Percentiles rank a stretch among this genome's conserved stretches.
phyloP scores from a whole-genome alignment of 495 filamentous ascomycete species.

The Clavariopsis aquatica region DNA sequence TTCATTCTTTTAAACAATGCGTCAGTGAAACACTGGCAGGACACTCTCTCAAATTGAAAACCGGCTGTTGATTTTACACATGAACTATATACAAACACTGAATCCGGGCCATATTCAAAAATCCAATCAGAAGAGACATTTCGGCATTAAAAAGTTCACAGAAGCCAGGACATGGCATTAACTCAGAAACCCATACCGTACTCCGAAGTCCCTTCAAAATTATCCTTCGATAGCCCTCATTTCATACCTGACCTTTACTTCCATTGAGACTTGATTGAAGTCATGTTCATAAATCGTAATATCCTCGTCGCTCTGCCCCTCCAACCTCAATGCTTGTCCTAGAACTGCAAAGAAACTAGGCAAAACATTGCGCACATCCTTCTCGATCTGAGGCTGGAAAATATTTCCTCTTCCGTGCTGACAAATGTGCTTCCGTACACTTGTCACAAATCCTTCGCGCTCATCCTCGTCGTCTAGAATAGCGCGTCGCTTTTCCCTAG shows the following conservation, averaged over 20 bases:
- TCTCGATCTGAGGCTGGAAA: slow-evolving; percentile 8
- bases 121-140: no score
- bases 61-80: no score
- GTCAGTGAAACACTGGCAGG: no score
- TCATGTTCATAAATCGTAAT: slow-evolving; percentile 23
- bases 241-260: slow-evolving; percentile 26
- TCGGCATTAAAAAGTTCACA: no score
- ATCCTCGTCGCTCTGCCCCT: slow-evolving; percentile 14
- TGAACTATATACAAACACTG: no score
- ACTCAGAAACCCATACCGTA: no score
- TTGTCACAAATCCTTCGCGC: slow-evolving; percentile 12
- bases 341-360: slow-evolving; percentile 27
- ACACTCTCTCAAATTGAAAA: no score
- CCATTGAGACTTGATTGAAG: slow-evolving; percentile 23
- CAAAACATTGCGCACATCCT: slow-evolving; percentile 12
- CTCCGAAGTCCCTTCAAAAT: no score
- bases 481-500: slow-evolving; percentile 1
- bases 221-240: neutral
- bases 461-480: slow-evolving; percentile 7
- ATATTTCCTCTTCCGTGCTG: slow-evolving; percentile 21
- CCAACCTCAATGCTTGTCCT: slow-evolving; percentile 16
- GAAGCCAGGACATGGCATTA: no score
- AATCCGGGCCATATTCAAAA: no score
- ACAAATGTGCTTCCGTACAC: slow-evolving; percentile 16
- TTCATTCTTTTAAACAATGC: no score